A percentile compares a stretch with the other conserved stretches of the same genome.
Evolutionary conservation across 169 alveolate genomes (phyloP).

Genomic region (Plasmodium chabaudi): DNA sequence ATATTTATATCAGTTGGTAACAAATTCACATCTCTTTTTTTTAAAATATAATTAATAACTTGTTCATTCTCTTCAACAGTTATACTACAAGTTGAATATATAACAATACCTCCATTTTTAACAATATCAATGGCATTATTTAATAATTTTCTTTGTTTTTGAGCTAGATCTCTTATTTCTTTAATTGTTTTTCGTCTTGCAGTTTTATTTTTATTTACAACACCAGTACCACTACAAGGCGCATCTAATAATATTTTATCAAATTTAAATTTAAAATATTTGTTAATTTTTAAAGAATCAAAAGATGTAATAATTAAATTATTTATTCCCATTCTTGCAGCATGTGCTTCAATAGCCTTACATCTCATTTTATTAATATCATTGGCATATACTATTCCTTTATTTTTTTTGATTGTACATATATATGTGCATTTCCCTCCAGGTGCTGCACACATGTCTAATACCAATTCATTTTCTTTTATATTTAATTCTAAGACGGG

Average conservation of each 20-base stretch:
- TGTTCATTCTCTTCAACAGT: slow-evolving; percentile 98
- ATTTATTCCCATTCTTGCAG: slow-evolving; percentile 93
- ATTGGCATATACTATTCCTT: slow-evolving; percentile 95
- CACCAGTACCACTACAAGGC: slow-evolving; percentile 98
- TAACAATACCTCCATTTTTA: slow-evolving; percentile 97
- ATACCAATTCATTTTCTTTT: slow-evolving; percentile 87
- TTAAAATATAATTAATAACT: slow-evolving; percentile 95
- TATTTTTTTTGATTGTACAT: slow-evolving; percentile 95
- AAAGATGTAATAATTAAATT: slow-evolving; percentile 93
- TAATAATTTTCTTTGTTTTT: slow-evolving; percentile 95
- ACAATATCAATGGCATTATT: slow-evolving; percentile 95
- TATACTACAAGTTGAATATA: slow-evolving; percentile 97
- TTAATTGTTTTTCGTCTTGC: slow-evolving; percentile 92
- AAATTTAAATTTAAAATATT: slow-evolving; percentile 89
- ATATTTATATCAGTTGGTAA: slow-evolving; percentile 83
- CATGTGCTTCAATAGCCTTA: slow-evolving; percentile 91
- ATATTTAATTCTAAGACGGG: slow-evolving; percentile 91
- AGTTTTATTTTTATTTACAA: slow-evolving; percentile 95
- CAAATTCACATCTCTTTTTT: slow-evolving; percentile 91
- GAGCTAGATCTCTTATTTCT: slow-evolving; percentile 94
- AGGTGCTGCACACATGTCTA: slow-evolving; percentile 98
- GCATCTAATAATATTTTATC: slow-evolving; percentile 97
- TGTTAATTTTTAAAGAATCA: slow-evolving; percentile 93
- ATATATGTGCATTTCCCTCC: slow-evolving; percentile 98
- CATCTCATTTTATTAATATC: slow-evolving; percentile 94